Conservation (phyloP, 148 eudicot species). For the Oxyria digyna region DNA sequence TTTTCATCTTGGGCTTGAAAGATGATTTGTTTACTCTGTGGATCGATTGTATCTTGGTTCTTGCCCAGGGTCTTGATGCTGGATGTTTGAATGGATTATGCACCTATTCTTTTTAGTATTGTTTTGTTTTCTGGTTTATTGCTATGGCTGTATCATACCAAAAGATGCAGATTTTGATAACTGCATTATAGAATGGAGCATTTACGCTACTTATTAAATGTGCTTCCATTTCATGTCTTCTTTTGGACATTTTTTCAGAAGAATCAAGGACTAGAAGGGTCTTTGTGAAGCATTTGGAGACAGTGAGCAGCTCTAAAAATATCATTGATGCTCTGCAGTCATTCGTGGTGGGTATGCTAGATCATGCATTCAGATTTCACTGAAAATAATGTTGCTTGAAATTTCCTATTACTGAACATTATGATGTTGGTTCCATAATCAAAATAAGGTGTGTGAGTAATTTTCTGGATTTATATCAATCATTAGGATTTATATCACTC, state of each 20-base stretch:
- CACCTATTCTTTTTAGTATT: not conserved
- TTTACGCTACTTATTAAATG: not conserved
- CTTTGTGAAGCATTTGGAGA: conserved; percentile 30
- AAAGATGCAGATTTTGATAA: not conserved
- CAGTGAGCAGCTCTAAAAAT: conserved; percentile 24
- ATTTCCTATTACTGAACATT: not conserved
- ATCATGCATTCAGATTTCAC: not conserved
- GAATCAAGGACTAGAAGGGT: conserved; percentile 28
- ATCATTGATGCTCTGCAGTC: conserved; percentile 22
- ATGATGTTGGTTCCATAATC: not conserved
- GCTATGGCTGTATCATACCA: not conserved
- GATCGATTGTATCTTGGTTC: not conserved
- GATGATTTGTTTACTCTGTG: not conserved
- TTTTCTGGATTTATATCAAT: not conserved
- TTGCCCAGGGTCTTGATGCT: not conserved
- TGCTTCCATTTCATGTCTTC: not conserved
- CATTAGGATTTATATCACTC: not conserved
- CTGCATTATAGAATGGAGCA: not conserved
- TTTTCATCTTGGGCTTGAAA: not conserved
- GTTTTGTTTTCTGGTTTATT: not conserved
- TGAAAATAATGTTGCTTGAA: not conserved
- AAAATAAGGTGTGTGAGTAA: not conserved
- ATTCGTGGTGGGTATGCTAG: conserved; percentile 24
- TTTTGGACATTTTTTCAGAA: conserved; percentile 11
- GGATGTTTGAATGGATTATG: not conserved